Evolutionary conservation across 1,284 basidiomycete genomes (phyloP), one percentile per base, ranked within the genome.

Genomic region (Mycena sp.): DNA sequence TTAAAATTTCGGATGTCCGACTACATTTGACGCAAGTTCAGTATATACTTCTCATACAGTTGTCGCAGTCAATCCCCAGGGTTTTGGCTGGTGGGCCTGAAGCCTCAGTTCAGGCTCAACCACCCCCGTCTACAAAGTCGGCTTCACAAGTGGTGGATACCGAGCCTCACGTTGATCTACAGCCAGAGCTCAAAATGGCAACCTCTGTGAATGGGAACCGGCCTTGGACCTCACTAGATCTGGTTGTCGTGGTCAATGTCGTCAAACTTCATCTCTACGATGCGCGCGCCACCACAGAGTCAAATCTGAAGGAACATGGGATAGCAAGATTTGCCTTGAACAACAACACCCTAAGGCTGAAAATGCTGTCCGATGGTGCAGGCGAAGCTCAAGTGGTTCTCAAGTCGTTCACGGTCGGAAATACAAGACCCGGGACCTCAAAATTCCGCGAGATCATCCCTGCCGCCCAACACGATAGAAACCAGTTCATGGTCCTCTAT

Each of bases 381-480:
- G 85, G 89, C 67, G 95, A 98, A 76, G 90, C 92, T 3, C 96
- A 99, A 76, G 80, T 98, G 51, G 84, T 95, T 37, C 80, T 99
- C 30, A 91, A 92, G 72, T 95, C 96, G 0, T 91, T 99, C 72
- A 96, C 95, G 0, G 92, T 98, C 81, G 90, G 87, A 73, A 98
- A 97, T 74, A 99, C 92, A 5, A 85, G 92, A 49, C 86, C 92
- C 0, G 93, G 94, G 7, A 84, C 83, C 59, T 93, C 94, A 19
- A 92, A 89, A 72, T 99, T 97, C 81, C 87, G 97, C 49, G 97
- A 99, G 74, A 96, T 99, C 63, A 93, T 99, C 64, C 98, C 98
- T 1, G 91, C 95, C 14, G 92, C 94, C 29, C 85, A 90, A 65
- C 94, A 98, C 73, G 88, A 93, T 67, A 88, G 95, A 29, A 95